These are phyloP conservation scores for Bullera alba DNA, from an alignment of 768 basidiomycete genomes.

Conservation along the genomic window DNA sequence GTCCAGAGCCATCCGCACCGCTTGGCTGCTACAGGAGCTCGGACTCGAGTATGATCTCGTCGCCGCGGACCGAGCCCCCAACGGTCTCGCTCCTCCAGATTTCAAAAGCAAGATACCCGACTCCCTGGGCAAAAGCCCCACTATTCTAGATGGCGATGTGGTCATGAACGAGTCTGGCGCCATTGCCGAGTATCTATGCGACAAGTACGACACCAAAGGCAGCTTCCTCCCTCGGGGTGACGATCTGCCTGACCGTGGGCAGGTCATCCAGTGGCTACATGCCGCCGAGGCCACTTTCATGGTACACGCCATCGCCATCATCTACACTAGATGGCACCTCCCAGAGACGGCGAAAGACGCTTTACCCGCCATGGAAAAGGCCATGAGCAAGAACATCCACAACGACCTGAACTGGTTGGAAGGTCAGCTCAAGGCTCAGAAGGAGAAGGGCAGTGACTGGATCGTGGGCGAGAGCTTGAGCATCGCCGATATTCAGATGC, in stretches of 20 bases:
- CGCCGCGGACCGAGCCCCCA: slow-evolving; percentile 5
- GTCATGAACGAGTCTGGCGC: slow-evolving; percentile 10
- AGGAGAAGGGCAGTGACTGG: slow-evolving; percentile 3
- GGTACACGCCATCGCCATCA: slow-evolving; percentile 6
- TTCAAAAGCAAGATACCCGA: slow-evolving; percentile 8
- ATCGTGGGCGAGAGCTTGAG: slow-evolving; percentile 8
- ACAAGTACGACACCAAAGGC: slow-evolving; percentile 1
- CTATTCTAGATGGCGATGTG: slow-evolving; percentile 4
- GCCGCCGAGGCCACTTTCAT: slow-evolving; percentile 10
- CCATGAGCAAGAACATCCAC: slow-evolving; percentile 8
- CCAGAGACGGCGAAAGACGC: slow-evolving; percentile 1
- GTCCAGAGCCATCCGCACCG: slow-evolving; percentile 13
- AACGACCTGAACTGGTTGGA: slow-evolving; percentile 13
- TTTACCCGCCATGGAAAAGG: slow-evolving; percentile 1
- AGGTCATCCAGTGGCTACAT: slow-evolving; percentile 9
- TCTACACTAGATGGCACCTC: slow-evolving; percentile 9
- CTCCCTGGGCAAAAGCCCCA: slow-evolving; percentile 7
- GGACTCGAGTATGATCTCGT: slow-evolving; percentile 5
- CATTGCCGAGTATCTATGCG: slow-evolving; percentile 13
- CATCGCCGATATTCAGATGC: slow-evolving; percentile 12
- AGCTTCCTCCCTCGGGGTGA: background rate
- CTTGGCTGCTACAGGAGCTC: slow-evolving; percentile 14
- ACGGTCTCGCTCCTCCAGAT: slow-evolving; percentile 9
- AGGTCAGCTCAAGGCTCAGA: slow-evolving; percentile 1
- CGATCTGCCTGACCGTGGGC: background rate